A percentile compares a stretch with the other conserved stretches of the same genome.
phyloP scores from a whole-genome alignment of 1,284 basidiomycete species.

The Athelia sp. region DNA sequence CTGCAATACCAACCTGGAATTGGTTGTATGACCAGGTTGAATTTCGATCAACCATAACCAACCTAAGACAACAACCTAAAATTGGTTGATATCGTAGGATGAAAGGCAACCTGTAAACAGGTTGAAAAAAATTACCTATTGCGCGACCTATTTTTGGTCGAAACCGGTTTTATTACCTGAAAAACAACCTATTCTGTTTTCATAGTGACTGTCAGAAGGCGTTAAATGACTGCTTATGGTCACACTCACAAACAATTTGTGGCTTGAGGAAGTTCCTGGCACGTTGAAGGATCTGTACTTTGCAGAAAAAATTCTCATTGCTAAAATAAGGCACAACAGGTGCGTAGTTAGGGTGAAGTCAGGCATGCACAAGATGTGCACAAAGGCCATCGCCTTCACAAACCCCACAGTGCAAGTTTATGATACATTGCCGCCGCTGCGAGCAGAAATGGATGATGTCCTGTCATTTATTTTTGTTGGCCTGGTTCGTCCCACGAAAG shows the following conservation, averaged over 20 bases:
- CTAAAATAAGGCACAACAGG: constrained; percentile 5
- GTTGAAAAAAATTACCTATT: too few species aligned
- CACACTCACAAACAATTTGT: neutral
- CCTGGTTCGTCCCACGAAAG: constrained; percentile 12
- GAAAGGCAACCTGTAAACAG: too few species aligned
- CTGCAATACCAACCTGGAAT: too few species aligned
- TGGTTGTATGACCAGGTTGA: too few species aligned
- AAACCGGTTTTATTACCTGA: too few species aligned
- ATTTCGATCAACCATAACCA: too few species aligned
- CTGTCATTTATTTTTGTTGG: constrained; percentile 6
- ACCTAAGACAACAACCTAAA: too few species aligned
- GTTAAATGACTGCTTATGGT: too few species aligned
- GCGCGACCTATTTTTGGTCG: too few species aligned
- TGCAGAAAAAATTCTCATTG: neutral
- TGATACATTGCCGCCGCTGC: constrained; percentile 6
- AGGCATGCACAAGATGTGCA: constrained; percentile 5
- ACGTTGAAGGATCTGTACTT: neutral
- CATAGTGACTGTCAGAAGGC: too few species aligned
- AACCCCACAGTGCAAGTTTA: constrained; percentile 10
- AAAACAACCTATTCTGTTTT: too few species aligned
- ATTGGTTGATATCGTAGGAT: too few species aligned
- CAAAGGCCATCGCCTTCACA: constrained; percentile 6
- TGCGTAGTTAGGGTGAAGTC: constrained; percentile 1
- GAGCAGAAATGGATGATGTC: constrained; percentile 8
- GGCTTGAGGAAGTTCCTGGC: neutral